These are phyloP conservation scores for Fusarium nurragi DNA, from an alignment of 2,329 filamentous ascomycete genomes.

Conservation along the genomic window DNA sequence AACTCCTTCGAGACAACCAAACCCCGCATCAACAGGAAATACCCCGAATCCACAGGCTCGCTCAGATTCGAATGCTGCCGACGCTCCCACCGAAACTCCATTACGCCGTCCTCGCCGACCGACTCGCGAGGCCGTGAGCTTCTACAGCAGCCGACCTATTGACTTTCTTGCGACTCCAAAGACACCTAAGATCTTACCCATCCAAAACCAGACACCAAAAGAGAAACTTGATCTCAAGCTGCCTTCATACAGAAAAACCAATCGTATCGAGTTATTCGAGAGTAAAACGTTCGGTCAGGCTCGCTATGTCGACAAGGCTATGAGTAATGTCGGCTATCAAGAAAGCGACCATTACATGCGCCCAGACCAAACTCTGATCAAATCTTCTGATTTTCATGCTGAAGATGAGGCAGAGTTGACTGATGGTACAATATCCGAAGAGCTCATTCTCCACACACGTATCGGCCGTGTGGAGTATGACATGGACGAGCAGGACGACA, in stretches of 20 bases:
- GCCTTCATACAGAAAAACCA: slow-evolving; percentile 78
- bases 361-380: slow-evolving; percentile 76
- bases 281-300: slow-evolving; percentile 85
- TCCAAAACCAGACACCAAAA: slow-evolving; percentile 81
- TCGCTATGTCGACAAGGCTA: slow-evolving; percentile 93
- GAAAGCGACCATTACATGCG: slow-evolving; percentile 90
- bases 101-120: slow-evolving; percentile 55
- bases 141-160: slow-evolving; percentile 61
- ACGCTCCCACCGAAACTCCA: slow-evolving; percentile 48
- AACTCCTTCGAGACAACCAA: slow-evolving; percentile 59
- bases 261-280: slow-evolving; percentile 83
- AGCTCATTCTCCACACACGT: slow-evolving; percentile 47
- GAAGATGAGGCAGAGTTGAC: slow-evolving; percentile 67
- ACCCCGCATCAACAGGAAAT: slow-evolving; percentile 55
- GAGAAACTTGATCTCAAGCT: slow-evolving; percentile 81
- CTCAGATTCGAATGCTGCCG: slow-evolving; percentile 46
- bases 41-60: slow-evolving; percentile 53
- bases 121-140: slow-evolving; percentile 61
- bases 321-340: slow-evolving; percentile 96
- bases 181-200: slow-evolving; percentile 74
- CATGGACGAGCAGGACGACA: slow-evolving; percentile 99
- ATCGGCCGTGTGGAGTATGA: slow-evolving; percentile 95
- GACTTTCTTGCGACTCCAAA: slow-evolving; percentile 60
- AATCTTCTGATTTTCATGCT: slow-evolving; percentile 66
- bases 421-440: slow-evolving; percentile 44